Conservation (phyloP, 78 protist genomes). For the Chrysochromulina tobinii region DNA sequence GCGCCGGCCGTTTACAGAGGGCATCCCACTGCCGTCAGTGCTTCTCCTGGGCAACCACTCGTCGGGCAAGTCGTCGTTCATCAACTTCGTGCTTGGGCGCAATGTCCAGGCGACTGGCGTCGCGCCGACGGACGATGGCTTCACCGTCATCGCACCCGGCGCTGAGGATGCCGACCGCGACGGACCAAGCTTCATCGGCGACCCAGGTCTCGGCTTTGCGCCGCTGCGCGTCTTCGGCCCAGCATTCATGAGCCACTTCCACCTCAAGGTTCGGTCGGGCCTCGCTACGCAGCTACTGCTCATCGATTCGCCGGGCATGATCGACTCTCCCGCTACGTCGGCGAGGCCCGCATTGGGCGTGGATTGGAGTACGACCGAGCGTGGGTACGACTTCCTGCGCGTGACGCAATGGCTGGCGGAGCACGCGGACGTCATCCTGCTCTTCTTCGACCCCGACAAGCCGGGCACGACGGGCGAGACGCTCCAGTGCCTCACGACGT, state of each 20-base stretch:
- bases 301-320: constrained; percentile 59
- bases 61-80: constrained; percentile 52
- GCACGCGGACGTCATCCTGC: constrained; percentile 47
- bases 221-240: constrained; percentile 36
- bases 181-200: constrained; percentile 45
- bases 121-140: constrained; percentile 61
- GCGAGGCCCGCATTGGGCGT: background rate
- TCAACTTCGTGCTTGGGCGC: constrained; percentile 41
- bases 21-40: constrained; percentile 23
- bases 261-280: constrained; percentile 34
- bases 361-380: background rate
- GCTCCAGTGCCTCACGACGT: constrained; percentile 34
- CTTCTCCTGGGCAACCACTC: constrained; percentile 56
- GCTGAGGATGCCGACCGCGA: constrained; percentile 28
- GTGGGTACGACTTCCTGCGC: constrained; percentile 56
- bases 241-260: constrained; percentile 1
- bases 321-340: background rate
- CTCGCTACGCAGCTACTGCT: background rate
- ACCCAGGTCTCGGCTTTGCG: constrained; percentile 3
- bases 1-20: background rate
- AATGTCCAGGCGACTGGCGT: constrained; percentile 41
- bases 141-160: constrained; percentile 43
- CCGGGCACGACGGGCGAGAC: constrained; percentile 55
- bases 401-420: constrained; percentile 46
- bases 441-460: constrained; percentile 57